Conservation (phyloP, 192 early-diverging fungal genomes). For the Coemansia reversa region DNA sequence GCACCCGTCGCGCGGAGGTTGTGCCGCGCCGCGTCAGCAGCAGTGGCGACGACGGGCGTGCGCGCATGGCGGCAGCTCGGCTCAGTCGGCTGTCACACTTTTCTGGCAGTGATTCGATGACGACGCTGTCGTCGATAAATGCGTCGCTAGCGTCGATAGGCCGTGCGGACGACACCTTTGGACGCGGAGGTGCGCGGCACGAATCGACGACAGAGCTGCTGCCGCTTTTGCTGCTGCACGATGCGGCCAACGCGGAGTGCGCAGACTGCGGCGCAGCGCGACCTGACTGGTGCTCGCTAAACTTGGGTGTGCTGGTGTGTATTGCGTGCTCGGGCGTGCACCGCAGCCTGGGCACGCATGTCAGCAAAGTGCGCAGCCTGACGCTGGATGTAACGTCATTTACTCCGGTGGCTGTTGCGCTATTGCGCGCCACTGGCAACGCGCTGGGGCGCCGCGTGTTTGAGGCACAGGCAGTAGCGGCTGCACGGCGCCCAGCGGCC, state of each 20-base stretch:
- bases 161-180: neutral
- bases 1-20: slow-evolving; percentile 5
- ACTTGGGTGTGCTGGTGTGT: slow-evolving; percentile 78
- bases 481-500: slow-evolving; percentile 23
- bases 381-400: slow-evolving; percentile 68
- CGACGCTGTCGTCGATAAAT: slow-evolving; percentile 15
- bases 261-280: slow-evolving; percentile 61
- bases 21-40: neutral
- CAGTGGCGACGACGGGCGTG: slow-evolving; percentile 2
- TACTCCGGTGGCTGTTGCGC: slow-evolving; percentile 35
- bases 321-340: slow-evolving; percentile 93
- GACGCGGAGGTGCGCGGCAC: slow-evolving; percentile 3
- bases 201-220: slow-evolving; percentile 15
- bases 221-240: slow-evolving; percentile 21
- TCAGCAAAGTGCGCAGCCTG: slow-evolving; percentile 85
- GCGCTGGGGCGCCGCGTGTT: slow-evolving; percentile 28
- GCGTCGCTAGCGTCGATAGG: slow-evolving; percentile 21
- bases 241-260: slow-evolving; percentile 43
- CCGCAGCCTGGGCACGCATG: slow-evolving; percentile 84
- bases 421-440: slow-evolving; percentile 43
- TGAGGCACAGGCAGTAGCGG: neutral
- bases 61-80: slow-evolving; percentile 10
- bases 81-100: slow-evolving; percentile 28
- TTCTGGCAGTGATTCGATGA: slow-evolving; percentile 19
- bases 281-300: slow-evolving; percentile 87